These are phyloP conservation scores for Pyrenophora teres DNA, from an alignment of 2,329 filamentous ascomycete species.

Conservation along the genomic window DNA sequence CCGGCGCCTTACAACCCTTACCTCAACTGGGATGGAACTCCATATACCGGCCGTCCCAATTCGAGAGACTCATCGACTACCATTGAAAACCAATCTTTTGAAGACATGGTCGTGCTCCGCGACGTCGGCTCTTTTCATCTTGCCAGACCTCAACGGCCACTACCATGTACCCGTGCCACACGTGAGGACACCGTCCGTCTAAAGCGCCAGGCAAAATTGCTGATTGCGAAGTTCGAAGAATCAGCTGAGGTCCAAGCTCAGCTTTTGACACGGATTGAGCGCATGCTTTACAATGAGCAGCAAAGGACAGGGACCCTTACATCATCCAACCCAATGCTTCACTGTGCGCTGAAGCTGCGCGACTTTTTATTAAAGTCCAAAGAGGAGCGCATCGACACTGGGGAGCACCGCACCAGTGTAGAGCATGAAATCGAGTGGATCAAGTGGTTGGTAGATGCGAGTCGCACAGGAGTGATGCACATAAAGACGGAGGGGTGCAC, in stretches of 20 bases:
- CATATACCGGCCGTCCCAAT: background rate
- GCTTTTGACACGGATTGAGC: constrained; percentile 27
- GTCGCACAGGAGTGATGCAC: constrained; percentile 35
- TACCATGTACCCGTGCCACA: constrained; percentile 32
- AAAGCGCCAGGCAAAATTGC: constrained; percentile 20
- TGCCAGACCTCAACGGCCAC: constrained; percentile 17
- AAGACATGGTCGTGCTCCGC: constrained; percentile 31
- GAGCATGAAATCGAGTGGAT: constrained; percentile 39
- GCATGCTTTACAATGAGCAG: constrained; percentile 23
- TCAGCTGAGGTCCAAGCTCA: constrained; percentile 21
- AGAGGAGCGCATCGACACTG: constrained; percentile 27
- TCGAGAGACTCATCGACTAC: constrained; percentile 1
- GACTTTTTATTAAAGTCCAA: constrained; percentile 22
- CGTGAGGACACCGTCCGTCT: constrained; percentile 25
- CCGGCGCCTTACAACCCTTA: background rate
- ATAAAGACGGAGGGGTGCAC: constrained; percentile 29
- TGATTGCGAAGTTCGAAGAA: constrained; percentile 25
- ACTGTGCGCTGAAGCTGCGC: constrained; percentile 23
- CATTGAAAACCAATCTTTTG: constrained; percentile 20
- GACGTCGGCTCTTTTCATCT: constrained; percentile 26
- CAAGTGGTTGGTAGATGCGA: constrained; percentile 35
- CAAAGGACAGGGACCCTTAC: background rate
- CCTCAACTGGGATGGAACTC: background rate
- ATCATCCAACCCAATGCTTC: background rate
- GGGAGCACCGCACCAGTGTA: constrained; percentile 25